Percentiles rank a stretch among this genome's conserved stretches.
These are phyloP conservation scores for Omphalotus olearius DNA, from an alignment of 1,284 basidiomycete species.

Conservation along the genomic window DNA sequence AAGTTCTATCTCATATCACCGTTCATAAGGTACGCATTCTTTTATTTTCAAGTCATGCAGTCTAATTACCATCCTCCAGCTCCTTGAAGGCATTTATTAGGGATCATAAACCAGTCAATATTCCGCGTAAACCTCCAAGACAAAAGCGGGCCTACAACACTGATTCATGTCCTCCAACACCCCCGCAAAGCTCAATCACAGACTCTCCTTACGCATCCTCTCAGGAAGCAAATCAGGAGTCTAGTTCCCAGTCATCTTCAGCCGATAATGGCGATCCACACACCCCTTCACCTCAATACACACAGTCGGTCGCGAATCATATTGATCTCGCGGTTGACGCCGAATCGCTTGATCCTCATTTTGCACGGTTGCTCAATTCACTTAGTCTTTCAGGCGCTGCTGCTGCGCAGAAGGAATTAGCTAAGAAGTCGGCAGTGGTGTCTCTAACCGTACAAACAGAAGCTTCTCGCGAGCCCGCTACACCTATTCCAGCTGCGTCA, in stretches of 20 bases:
- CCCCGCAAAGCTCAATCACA: slow-evolving; percentile 19
- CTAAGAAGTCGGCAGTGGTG: background rate
- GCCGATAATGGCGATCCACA: slow-evolving; percentile 56
- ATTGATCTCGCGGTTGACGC: slow-evolving; percentile 10
- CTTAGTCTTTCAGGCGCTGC: slow-evolving; percentile 57
- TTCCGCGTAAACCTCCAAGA: slow-evolving; percentile 29
- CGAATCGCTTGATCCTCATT: slow-evolving; percentile 55
- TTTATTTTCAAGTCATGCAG: slow-evolving; percentile 14
- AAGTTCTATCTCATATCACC: slow-evolving; percentile 97
- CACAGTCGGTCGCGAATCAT: slow-evolving; percentile 25
- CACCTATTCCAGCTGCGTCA: slow-evolving; percentile 10
- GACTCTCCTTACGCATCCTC: slow-evolving; percentile 19
- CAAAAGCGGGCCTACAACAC: slow-evolving; percentile 17
- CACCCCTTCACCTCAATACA: slow-evolving; percentile 59
- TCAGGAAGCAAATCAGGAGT: slow-evolving; percentile 44
- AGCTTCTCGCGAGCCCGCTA: slow-evolving; percentile 16
- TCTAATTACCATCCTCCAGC: slow-evolving; percentile 29
- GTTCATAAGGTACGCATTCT: slow-evolving; percentile 76
- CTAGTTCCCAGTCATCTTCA: slow-evolving; percentile 63
- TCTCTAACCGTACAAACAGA: slow-evolving; percentile 3
- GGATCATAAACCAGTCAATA: slow-evolving; percentile 41
- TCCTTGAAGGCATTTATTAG: slow-evolving; percentile 64
- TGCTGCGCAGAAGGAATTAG: slow-evolving; percentile 17
- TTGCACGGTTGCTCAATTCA: slow-evolving; percentile 61
- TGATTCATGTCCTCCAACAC: slow-evolving; percentile 11